Evolutionary conservation across 257 asterid genomes (phyloP), one percentile per base, ranked within the genome.

Genomic region (Cruciata laevipes): DNA sequence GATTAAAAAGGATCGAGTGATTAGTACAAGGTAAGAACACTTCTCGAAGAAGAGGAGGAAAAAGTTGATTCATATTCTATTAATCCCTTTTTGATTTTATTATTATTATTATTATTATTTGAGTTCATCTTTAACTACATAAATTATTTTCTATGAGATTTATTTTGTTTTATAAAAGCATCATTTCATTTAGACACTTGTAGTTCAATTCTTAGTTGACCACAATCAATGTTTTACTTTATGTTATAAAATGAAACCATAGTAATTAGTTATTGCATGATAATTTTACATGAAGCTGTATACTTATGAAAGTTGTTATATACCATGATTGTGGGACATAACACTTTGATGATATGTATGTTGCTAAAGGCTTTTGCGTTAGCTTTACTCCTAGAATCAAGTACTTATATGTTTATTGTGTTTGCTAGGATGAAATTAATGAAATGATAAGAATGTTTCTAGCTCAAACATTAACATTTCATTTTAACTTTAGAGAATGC

Each of bases 271-370:
- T 32, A 61, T 61, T 20, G 8, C 18, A 64, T 65, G 44, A 65
- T 65, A 32, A 71, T 31, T 63, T 37, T 0, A 11, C 8, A 37
- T 32, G 63, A 62, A 53, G 57, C 75, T 71, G 63, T 63, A 33
- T 30, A 35, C 69, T 71, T 13, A 18, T 58, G 3, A 71, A 71
- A 71, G 74, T 63, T 23, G 61, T 24, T 57, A 24, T 13, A 5
- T 4, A 17, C 12, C 60, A 69, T 60, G 67, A 69, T 59, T 47
- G 23, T 62, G 13, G 31, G 31, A 25, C 56, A 16, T 69, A 42
- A 47, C 55, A 47, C 55, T 47, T 47, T 47, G 55, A 16, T 17
- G 16, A 47, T 47, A n/a, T 25, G 8, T 25, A 24, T 35, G 47
- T 23, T 71, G 70, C 33, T 35, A 10, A 47, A 47, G 51, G 55